Base-by-base conservation (phyloP, 768 basidiomycete species). In the Tylopilus intermedius region DNA sequence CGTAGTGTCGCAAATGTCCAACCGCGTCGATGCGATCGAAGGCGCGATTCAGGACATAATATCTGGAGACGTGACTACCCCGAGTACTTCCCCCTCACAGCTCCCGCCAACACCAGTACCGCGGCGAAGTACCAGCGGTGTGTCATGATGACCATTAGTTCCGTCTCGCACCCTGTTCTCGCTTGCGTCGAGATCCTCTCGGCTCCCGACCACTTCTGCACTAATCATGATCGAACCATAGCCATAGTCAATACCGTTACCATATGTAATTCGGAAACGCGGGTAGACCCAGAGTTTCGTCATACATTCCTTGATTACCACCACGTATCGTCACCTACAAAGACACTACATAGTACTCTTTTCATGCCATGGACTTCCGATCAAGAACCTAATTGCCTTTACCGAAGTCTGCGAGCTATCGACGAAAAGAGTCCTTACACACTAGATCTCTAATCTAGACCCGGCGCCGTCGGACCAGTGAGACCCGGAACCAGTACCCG, bases 31-130 rank as follows among this genome's bases (percentile, higher is more conserved):
- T 62, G 81, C 88, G 15, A 76, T 96, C 29, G 94, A 96, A 65
- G 83, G 83, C 15, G 83, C 93, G 10, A 94, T 96, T 50, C 90
- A 94, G 59, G 93, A 95, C 62, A 88, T 95, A 45, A 93, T 96
- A 64, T 89, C 85, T 55, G 83, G 82, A 27, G 88, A 88, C 54
- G 68, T 80, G 14, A 56, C 70, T 33, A 62, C 74, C 5, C 64
- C 74, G 24, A 81, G 76, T 58, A 71, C 82, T 37, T 87, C 86
- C 4, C 84, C 87, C 7, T 76, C 81, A 4, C 78, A 77, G 29
- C 58, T 58, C 33, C 50, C 58, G 30, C 50, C 48, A n/a, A 57
- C 58, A 21, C 71, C 72, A 33, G 67, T 67, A 15, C 67, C 76
- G 42, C 73, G 77, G 56, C 72, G 77, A 62, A 75, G 67, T 56